These are phyloP conservation scores for Fusarium beomiforme DNA, from an alignment of 2,329 filamentous ascomycete genomes.

Conservation along the genomic window DNA sequence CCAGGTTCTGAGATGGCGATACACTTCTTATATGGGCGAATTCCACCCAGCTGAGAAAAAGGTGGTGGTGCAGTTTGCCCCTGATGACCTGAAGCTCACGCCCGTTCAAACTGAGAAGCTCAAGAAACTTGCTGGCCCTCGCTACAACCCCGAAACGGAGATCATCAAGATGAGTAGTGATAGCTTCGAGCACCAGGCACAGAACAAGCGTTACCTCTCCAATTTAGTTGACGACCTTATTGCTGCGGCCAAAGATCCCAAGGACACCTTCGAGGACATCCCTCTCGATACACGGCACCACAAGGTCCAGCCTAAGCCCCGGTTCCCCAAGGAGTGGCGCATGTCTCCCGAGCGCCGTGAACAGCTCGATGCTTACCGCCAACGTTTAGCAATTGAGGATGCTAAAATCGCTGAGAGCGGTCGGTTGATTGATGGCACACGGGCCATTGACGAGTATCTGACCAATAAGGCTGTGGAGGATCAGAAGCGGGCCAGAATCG, in stretches of 20 bases:
- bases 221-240: constrained; percentile 81
- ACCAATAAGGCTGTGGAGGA: constrained; percentile 48
- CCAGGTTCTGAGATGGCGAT: constrained; percentile 89
- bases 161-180: constrained; percentile 92
- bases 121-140: constrained; percentile 83
- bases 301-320: constrained; percentile 71
- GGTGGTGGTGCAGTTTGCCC: constrained; percentile 91
- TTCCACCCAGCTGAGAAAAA: constrained; percentile 90
- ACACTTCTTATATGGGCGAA: constrained; percentile 97
- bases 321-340: constrained; percentile 85
- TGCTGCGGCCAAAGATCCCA: constrained; percentile 77
- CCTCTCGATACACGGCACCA: constrained; percentile 91
- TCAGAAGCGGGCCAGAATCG: constrained; percentile 47
- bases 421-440: constrained; percentile 66
- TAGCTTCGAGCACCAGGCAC: constrained; percentile 85
- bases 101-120: constrained; percentile 79
- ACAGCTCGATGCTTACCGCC: constrained; percentile 71
- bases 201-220: constrained; percentile 95
- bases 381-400: constrained; percentile 63
- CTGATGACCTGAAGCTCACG: constrained; percentile 76
- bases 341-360: constrained; percentile 75
- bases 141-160: constrained; percentile 87
- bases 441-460: constrained; percentile 55
- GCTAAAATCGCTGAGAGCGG: constrained; percentile 62
- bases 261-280: constrained; percentile 87